These are phyloP conservation scores for Penicillium bovifimosum DNA, from an alignment of 495 filamentous ascomycete genomes.

Conservation along the genomic window DNA sequence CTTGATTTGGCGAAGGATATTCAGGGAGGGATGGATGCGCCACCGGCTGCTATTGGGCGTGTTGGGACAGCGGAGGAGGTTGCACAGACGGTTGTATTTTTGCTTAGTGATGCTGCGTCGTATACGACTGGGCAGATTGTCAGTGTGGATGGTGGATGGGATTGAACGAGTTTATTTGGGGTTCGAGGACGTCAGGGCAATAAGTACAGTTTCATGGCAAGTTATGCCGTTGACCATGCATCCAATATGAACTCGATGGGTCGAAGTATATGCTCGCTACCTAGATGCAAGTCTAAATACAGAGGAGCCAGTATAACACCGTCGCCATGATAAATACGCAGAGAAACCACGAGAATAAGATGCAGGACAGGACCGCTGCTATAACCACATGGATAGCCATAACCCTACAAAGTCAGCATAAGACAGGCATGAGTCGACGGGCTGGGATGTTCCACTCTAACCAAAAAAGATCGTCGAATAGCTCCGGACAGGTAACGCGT, in stretches of 20 bases:
- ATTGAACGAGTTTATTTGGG: conserved; percentile 10
- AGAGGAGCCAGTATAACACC: background rate
- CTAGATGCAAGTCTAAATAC: background rate
- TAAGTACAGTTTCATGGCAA: background rate
- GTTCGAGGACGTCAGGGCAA: background rate
- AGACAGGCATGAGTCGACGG: background rate
- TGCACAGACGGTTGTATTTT: conserved; percentile 48
- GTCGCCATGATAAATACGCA: conserved; percentile 11
- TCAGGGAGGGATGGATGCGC: conserved; percentile 28
- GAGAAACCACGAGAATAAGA: background rate
- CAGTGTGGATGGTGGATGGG: conserved; percentile 40
- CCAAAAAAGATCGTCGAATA: conserved; percentile 6
- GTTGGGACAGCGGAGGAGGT: conserved; percentile 46
- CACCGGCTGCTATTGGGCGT: conserved; percentile 39
- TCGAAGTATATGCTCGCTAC: background rate
- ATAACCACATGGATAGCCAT: conserved; percentile 20
- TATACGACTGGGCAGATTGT: conserved; percentile 49
- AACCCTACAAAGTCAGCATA: conserved; percentile 9
- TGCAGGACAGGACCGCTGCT: background rate
- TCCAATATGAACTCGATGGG: background rate
- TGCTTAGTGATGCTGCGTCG: conserved; percentile 50
- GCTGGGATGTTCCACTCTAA: background rate
- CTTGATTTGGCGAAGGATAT: conserved; percentile 27
- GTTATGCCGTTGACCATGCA: background rate
- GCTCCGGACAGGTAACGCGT: conserved; percentile 5